These are phyloP conservation scores for Telfairia occidentalis DNA, from an alignment of 331 rosid species.

Conservation along the genomic window DNA sequence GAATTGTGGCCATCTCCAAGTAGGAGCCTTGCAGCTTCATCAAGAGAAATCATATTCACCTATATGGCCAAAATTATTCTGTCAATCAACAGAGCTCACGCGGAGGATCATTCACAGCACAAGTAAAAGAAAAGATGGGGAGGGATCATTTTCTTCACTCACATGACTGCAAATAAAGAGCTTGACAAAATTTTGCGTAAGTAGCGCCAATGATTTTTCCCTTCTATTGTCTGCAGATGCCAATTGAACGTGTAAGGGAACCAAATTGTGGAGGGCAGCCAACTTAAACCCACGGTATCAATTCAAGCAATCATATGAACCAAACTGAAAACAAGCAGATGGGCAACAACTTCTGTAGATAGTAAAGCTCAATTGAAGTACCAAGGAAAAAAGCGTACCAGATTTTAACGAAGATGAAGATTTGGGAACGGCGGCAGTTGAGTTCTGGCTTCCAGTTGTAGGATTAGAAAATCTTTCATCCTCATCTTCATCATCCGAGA, in stretches of 20 bases:
- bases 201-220: conserved; percentile 45
- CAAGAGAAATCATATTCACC: conserved; percentile 40
- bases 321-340: neutral
- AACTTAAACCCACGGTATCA: neutral
- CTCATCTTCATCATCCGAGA: conserved; percentile 17
- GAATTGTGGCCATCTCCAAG: conserved; percentile 37
- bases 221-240: conserved; percentile 28
- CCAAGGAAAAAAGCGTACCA: neutral
- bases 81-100: neutral
- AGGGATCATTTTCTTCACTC: neutral
- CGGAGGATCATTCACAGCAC: neutral
- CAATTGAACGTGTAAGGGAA: neutral
- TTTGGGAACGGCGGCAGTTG: conserved; percentile 7
- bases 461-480: conserved; percentile 17
- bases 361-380: neutral
- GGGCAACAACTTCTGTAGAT: neutral
- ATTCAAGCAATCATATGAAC: neutral
- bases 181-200: conserved; percentile 46
- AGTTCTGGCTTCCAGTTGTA: conserved; percentile 19
- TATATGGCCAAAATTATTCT: conserved; percentile 3
- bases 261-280: neutral
- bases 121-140: neutral
- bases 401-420: conserved; percentile 5
- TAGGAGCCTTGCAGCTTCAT: conserved; percentile 38
- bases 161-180: conserved; percentile 42